These are phyloP conservation scores for Aspergillus hiratsukae DNA, from an alignment of 2,329 filamentous ascomycete species.

Conservation along the genomic window DNA sequence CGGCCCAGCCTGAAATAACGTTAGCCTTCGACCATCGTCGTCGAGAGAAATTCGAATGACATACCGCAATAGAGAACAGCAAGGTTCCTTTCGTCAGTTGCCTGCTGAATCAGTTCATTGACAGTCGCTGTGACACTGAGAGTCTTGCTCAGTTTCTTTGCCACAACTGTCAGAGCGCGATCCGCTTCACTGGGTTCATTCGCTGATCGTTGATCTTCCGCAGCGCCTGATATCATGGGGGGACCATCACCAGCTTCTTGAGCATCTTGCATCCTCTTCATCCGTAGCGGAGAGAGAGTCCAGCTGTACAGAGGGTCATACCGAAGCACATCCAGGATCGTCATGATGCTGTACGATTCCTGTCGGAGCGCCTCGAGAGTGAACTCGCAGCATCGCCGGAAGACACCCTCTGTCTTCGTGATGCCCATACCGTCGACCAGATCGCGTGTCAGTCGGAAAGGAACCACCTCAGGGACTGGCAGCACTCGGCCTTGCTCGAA, in stretches of 20 bases:
- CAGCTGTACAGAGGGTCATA: slow-evolving; percentile 97
- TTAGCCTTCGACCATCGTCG: neutral
- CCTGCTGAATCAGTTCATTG: slow-evolving; percentile 94
- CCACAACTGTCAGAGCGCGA: slow-evolving; percentile 83
- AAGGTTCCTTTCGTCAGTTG: slow-evolving; percentile 86
- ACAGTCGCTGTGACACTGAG: slow-evolving; percentile 92
- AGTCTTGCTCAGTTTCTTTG: slow-evolving; percentile 92
- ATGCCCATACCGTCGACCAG: slow-evolving; percentile 97
- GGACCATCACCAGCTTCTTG: slow-evolving; percentile 41
- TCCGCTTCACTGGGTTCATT: slow-evolving; percentile 76
- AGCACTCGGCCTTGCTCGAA: slow-evolving; percentile 97
- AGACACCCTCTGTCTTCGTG: slow-evolving; percentile 91
- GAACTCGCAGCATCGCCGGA: slow-evolving; percentile 96
- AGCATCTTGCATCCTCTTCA: slow-evolving; percentile 62
- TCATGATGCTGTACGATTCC: slow-evolving; percentile 97
- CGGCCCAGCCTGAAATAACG: slow-evolving; percentile 44
- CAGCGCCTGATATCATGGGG: slow-evolving; percentile 26
- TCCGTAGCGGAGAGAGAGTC: slow-evolving; percentile 71
- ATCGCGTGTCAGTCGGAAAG: slow-evolving; percentile 89
- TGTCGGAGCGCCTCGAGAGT: slow-evolving; percentile 92
- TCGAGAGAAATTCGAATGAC: slow-evolving; percentile 21
- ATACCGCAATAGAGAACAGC: slow-evolving; percentile 80
- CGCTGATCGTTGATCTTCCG: slow-evolving; percentile 33
- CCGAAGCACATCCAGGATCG: slow-evolving; percentile 92
- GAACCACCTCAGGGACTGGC: slow-evolving; percentile 90